These are phyloP conservation scores for Porphyra umbilicalis DNA, from an alignment of 31 red algal genomes.

Conservation along the genomic window DNA sequence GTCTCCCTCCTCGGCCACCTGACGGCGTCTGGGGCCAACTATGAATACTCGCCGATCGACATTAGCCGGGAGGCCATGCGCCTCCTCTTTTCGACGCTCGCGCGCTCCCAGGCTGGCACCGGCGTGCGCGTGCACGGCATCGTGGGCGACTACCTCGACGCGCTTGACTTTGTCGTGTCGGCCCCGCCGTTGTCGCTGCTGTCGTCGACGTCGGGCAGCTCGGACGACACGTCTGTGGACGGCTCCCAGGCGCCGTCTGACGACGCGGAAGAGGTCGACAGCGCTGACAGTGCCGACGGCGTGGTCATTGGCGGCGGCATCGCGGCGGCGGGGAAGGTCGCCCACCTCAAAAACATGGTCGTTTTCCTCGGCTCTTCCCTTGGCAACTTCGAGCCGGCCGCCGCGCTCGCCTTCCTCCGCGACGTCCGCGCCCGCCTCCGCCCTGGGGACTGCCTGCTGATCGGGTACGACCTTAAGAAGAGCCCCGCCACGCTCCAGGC, in stretches of 20 bases:
- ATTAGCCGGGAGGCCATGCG: constrained; percentile 68
- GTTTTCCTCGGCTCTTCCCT: constrained; percentile 86
- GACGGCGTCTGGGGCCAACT: constrained; percentile 12
- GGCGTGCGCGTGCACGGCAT: constrained; percentile 45
- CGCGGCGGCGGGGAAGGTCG: neutral
- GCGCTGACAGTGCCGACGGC: neutral
- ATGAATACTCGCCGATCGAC: constrained; percentile 72
- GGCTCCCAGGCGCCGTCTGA: neutral
- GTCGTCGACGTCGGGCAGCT: neutral
- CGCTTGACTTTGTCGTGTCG: constrained; percentile 19
- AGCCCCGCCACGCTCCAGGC: constrained; percentile 26
- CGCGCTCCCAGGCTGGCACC: neutral
- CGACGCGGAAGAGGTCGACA: neutral
- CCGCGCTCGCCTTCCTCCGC: constrained; percentile 45
- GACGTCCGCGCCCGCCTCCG: constrained; percentile 19
- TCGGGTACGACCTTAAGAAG: constrained; percentile 82
- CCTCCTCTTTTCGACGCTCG: constrained; percentile 15
- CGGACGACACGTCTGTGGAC: neutral
- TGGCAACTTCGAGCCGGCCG: constrained; percentile 60
- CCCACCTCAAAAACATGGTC: constrained; percentile 5
- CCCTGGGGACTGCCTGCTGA: constrained; percentile 50
- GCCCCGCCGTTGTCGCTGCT: neutral
- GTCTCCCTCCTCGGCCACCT: constrained; percentile 42
- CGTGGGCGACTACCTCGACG: constrained; percentile 65
- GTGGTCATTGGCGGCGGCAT: neutral